phyloP scores from a whole-genome alignment of 2,329 filamentous ascomycete species.

The Neopestalotiopsis rosae region DNA sequence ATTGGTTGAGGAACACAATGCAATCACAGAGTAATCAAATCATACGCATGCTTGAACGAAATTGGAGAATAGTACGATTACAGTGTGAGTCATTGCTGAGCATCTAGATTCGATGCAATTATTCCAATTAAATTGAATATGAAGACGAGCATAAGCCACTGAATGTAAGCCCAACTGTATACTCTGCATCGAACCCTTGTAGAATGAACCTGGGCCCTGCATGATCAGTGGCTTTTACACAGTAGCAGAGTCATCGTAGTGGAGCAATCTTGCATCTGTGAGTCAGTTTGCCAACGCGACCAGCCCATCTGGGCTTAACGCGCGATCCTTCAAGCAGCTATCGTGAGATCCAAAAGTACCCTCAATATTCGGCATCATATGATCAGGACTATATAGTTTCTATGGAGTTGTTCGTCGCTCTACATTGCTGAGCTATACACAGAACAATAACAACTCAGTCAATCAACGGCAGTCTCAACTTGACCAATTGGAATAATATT shows the following conservation, averaged over 20 bases:
- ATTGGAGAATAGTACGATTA: neutral
- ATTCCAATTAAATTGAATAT: neutral
- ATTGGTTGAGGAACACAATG: neutral
- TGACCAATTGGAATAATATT: neutral
- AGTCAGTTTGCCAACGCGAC: neutral
- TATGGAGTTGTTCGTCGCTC: neutral
- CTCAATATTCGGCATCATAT: neutral
- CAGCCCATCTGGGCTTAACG: neutral
- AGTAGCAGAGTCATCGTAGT: neutral
- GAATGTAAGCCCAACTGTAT: neutral
- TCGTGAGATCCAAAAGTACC: neutral
- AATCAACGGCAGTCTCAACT: neutral
- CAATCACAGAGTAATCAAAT: neutral
- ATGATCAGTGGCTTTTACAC: neutral
- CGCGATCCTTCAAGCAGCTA: neutral
- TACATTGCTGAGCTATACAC: neutral
- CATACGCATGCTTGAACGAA: neutral
- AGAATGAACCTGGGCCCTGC: neutral
- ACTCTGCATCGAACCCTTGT: neutral
- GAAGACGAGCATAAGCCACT: neutral
- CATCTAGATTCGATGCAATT: too few species aligned
- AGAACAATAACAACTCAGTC: neutral
- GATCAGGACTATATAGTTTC: neutral
- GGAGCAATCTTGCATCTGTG: slow-evolving; percentile 1
- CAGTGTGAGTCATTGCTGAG: too few species aligned